Conservation (phyloP, 306 rosid genomes). For the Quercus suber region DNA sequence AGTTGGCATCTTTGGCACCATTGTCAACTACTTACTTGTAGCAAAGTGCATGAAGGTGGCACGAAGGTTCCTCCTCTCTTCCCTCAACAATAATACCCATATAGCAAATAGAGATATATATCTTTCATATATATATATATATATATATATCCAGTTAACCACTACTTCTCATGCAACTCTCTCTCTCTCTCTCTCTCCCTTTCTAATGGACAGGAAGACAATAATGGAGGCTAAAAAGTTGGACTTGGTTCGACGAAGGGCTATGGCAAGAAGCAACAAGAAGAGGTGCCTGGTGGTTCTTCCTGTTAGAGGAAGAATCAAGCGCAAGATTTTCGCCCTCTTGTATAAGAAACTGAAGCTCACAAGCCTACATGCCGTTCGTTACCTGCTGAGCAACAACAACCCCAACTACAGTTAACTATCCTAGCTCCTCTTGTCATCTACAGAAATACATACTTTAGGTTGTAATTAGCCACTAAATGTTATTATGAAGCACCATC, state of each 20-base stretch:
- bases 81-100: neutral
- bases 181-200: neutral
- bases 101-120: neutral
- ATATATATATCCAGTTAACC: too few relatives aligned
- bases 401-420: neutral
- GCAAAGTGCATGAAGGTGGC: conserved; percentile 21
- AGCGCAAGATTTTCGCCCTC: neutral
- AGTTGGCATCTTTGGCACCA: neutral
- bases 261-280: neutral
- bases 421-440: neutral
- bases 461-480: neutral
- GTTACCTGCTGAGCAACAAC: neutral
- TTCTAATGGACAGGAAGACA: neutral
- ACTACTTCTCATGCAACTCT: neutral
- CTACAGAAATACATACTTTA: neutral
- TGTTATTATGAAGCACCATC: neutral
- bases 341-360: neutral
- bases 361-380: neutral
- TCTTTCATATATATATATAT: neutral
- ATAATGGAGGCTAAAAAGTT: neutral
- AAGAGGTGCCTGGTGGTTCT: neutral
- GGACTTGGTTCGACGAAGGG: neutral
- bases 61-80: conserved; percentile 21
- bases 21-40: neutral
- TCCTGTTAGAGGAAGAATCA: neutral